Conservation (phyloP, 495 filamentous ascomycete genomes). For the Oidiodendron maius region DNA sequence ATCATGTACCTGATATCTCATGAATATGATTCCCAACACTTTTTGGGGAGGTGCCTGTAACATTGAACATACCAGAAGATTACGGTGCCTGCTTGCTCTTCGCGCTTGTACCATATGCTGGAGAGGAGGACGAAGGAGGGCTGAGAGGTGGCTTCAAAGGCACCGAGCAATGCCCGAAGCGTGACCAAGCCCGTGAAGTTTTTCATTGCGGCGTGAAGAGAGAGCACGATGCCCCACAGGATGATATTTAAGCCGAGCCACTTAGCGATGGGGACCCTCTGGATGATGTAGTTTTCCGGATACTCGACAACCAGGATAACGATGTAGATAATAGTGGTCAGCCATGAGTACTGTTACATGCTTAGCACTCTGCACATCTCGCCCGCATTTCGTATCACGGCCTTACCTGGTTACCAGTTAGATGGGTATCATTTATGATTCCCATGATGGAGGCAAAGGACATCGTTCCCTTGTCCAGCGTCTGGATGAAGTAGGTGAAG, state of each 20-base stretch:
- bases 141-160: slow-evolving; percentile 54
- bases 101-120: slow-evolving; percentile 56
- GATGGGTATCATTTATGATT: slow-evolving; percentile 36
- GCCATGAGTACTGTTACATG: slow-evolving; percentile 39
- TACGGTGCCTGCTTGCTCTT: slow-evolving; percentile 50
- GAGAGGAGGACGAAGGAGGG: slow-evolving; percentile 54
- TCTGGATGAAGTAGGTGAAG: slow-evolving; percentile 48
- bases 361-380: no score
- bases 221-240: slow-evolving; percentile 50
- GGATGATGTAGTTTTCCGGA: slow-evolving; percentile 53
- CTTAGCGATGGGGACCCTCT: slow-evolving; percentile 53
- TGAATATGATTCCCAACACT: slow-evolving; percentile 43
- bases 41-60: no score
- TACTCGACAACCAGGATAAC: slow-evolving; percentile 59
- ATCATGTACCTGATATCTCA: slow-evolving; percentile 53
- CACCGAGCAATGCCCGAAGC: slow-evolving; percentile 54
- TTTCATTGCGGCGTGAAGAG: slow-evolving; percentile 43
- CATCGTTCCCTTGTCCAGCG: slow-evolving; percentile 54
- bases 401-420: slow-evolving; percentile 32
- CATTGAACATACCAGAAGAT: slow-evolving; percentile 60
- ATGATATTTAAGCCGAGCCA: slow-evolving; percentile 53
- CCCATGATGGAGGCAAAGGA: slow-evolving; percentile 53
- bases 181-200: slow-evolving; percentile 42
- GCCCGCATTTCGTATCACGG: no score
- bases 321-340: slow-evolving; percentile 55